phyloP scores from a whole-genome alignment of 2,329 filamentous ascomycete genomes.

The Lasiodiplodia theobromae region DNA sequence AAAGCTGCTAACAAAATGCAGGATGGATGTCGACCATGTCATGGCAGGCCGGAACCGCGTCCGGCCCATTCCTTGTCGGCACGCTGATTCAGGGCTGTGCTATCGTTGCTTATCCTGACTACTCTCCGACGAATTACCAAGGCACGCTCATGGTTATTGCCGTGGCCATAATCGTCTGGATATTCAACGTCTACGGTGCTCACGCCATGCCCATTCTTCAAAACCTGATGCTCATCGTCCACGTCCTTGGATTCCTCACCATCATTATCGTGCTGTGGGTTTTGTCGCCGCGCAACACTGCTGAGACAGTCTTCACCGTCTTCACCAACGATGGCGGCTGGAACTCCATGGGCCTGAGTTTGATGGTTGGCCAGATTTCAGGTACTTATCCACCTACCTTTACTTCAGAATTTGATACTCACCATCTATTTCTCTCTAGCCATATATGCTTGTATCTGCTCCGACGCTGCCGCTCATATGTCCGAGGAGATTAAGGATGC shows the following conservation, averaged over 20 bases:
- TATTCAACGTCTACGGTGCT: constrained; percentile 50
- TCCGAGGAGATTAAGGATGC: constrained; percentile 33
- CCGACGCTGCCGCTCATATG: constrained; percentile 27
- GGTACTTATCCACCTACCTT: constrained; percentile 37
- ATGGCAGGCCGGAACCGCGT: constrained; percentile 59
- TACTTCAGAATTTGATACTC: constrained; percentile 25
- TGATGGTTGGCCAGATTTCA: constrained; percentile 52
- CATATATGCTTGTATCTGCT: not conserved
- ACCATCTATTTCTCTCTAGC: no score
- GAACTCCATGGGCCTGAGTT: constrained; percentile 46
- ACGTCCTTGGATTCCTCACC: constrained; percentile 55
- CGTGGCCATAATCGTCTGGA: constrained; percentile 52
- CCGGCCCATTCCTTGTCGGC: constrained; percentile 56
- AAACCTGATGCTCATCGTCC: constrained; percentile 47
- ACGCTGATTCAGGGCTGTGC: constrained; percentile 55
- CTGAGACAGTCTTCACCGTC: constrained; percentile 42
- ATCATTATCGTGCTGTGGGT: constrained; percentile 51
- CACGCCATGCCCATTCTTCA: constrained; percentile 43
- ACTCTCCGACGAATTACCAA: constrained; percentile 54
- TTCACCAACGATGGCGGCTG: constrained; percentile 50
- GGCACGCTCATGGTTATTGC: constrained; percentile 58
- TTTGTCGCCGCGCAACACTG: constrained; percentile 40
- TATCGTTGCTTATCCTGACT: constrained; percentile 52
- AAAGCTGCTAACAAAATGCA: not conserved
- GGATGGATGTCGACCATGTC: constrained; percentile 60